These are phyloP conservation scores for Sabuloglossum arenarium DNA, from an alignment of 495 filamentous ascomycete genomes.

Conservation along the genomic window DNA sequence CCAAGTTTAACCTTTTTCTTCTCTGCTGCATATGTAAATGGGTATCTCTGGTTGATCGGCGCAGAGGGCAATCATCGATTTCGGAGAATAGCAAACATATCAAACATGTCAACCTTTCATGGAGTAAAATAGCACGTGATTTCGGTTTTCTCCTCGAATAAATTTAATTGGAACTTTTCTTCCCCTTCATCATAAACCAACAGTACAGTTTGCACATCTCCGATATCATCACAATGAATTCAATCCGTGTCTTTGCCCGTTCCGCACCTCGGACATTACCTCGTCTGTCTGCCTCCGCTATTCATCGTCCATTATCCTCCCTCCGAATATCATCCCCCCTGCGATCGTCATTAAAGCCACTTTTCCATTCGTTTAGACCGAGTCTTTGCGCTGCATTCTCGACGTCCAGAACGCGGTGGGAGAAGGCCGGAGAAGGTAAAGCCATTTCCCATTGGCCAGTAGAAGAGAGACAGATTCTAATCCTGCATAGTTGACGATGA, in stretches of 20 bases:
- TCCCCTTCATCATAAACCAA: not conserved
- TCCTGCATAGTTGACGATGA: slow-evolving; percentile 22
- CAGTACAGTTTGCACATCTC: not conserved
- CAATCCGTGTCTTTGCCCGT: slow-evolving; percentile 48
- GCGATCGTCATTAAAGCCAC: not conserved
- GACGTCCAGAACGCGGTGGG: slow-evolving; percentile 35
- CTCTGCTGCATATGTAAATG: not conserved
- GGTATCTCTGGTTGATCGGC: too few relatives aligned
- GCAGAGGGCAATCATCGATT: too few relatives aligned
- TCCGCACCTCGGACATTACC: slow-evolving; percentile 46
- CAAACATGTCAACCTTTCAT: not conserved
- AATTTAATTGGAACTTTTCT: not conserved
- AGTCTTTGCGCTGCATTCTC: slow-evolving; percentile 47
- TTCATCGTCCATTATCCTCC: slow-evolving; percentile 28
- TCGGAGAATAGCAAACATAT: too few relatives aligned
- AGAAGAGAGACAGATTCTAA: slow-evolving; percentile 7
- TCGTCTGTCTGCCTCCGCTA: slow-evolving; percentile 32
- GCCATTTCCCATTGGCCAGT: not conserved
- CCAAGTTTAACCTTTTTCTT: too few relatives aligned
- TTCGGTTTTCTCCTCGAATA: not conserved
- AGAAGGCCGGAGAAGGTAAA: slow-evolving; percentile 35
- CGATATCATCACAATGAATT: slow-evolving; percentile 42
- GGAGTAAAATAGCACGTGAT: not conserved
- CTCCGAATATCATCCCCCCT: slow-evolving; percentile 22
- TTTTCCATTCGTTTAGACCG: slow-evolving; percentile 11